These are phyloP conservation scores for Podaxis mareebaensis DNA, from an alignment of 768 basidiomycete species.

Conservation along the genomic window DNA sequence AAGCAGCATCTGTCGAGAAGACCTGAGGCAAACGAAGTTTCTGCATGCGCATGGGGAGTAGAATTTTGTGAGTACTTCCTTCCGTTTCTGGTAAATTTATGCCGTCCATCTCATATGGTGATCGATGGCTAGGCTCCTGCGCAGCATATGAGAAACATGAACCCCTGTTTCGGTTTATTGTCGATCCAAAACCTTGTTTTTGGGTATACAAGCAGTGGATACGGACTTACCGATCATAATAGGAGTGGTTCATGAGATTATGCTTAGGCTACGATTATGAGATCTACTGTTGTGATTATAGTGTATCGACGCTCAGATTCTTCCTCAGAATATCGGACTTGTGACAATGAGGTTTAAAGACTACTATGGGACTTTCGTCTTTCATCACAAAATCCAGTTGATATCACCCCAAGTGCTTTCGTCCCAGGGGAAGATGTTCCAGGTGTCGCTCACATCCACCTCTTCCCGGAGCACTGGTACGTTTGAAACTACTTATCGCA, in stretches of 20 bases:
- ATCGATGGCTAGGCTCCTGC: background rate
- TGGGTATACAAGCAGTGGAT: background rate
- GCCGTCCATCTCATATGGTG: background rate
- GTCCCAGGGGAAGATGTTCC: background rate
- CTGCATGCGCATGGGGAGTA: background rate
- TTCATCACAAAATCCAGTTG: background rate
- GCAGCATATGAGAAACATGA: background rate
- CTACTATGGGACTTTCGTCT: background rate
- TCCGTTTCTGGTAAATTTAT: background rate
- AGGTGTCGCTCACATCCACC: background rate
- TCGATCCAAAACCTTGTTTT: conserved; percentile 1
- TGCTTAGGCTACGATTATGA: background rate
- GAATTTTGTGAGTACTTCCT: background rate
- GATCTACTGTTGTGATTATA: background rate
- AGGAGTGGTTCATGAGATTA: background rate
- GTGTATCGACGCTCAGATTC: background rate
- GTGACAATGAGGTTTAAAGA: background rate
- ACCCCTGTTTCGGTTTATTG: background rate
- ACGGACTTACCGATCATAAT: background rate
- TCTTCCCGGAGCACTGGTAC: background rate
- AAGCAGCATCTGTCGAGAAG: conserved; percentile 34
- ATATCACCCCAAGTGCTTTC: background rate
- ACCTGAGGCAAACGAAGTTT: background rate
- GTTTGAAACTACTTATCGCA: background rate
- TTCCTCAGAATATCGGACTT: background rate